Percentiles rank a stretch among this genome's conserved stretches.
These are phyloP conservation scores for Malus hybrid DNA, from an alignment of 331 rosid species.

Conservation along the genomic window DNA sequence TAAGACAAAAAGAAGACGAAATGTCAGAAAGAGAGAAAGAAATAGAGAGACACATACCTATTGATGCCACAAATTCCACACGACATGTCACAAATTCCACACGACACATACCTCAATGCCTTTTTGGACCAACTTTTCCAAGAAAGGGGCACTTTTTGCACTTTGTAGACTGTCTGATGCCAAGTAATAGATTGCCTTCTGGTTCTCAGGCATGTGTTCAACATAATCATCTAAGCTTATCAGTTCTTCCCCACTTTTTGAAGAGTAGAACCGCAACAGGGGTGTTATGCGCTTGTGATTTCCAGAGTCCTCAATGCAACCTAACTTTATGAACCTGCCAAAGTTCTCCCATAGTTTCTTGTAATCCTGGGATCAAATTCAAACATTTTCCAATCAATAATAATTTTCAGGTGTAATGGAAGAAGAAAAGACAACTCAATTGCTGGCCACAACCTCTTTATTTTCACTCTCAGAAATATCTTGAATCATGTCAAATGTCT, in stretches of 20 bases:
- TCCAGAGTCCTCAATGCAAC: slow-evolving; percentile 87
- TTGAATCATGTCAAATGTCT: slow-evolving; percentile 97
- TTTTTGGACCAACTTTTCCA: slow-evolving; percentile 88
- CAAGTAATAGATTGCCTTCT: slow-evolving; percentile 90
- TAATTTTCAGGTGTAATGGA: slow-evolving; percentile 9
- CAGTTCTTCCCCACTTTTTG: slow-evolving; percentile 86
- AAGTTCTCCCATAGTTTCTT: slow-evolving; percentile 99
- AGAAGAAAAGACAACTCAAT: not conserved
- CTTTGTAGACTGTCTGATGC: slow-evolving; percentile 98
- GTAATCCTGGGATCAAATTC: slow-evolving; percentile 59
- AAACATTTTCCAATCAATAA: slow-evolving; percentile 4
- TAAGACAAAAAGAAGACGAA: slow-evolving; percentile 18
- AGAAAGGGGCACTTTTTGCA: slow-evolving; percentile 90
- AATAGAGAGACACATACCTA: not conserved
- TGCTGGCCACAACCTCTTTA: slow-evolving; percentile 57
- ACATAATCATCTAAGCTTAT: slow-evolving; percentile 90
- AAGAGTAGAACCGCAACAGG: slow-evolving; percentile 77
- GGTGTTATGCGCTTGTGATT: slow-evolving; percentile 97
- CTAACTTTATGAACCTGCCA: slow-evolving; percentile 85
- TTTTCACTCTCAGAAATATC: slow-evolving; percentile 80
- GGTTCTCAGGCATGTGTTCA: slow-evolving; percentile 91
- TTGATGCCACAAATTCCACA: not conserved
- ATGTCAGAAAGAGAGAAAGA: not conserved
- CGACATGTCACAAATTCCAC: not conserved
- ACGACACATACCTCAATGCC: slow-evolving; percentile 68